These are phyloP conservation scores for Aspergillus texensis DNA, from an alignment of 2,329 filamentous ascomycete species.

Conservation along the genomic window DNA sequence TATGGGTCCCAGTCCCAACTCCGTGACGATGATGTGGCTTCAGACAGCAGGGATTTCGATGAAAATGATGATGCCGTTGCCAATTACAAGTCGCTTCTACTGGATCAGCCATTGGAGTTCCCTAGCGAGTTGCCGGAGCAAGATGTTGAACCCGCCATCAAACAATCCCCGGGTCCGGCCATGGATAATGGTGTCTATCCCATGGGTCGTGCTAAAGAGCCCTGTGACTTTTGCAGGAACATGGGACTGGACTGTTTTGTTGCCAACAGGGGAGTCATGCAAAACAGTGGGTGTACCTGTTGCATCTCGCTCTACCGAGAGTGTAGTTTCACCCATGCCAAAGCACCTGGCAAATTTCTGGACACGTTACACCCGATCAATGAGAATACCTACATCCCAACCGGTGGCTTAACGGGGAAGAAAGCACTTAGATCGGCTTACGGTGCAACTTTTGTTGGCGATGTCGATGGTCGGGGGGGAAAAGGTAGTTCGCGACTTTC, in stretches of 20 bases:
- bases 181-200: constrained; percentile 40
- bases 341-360: constrained; percentile 44
- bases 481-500: constrained; percentile 79
- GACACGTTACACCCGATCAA: constrained; percentile 48
- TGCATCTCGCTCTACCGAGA: constrained; percentile 51
- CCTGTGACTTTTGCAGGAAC: constrained; percentile 49
- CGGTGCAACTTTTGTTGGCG: constrained; percentile 36
- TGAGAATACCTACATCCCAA: constrained; percentile 45
- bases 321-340: constrained; percentile 50
- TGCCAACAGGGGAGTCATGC: constrained; percentile 47
- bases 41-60: constrained; percentile 40
- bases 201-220: constrained; percentile 48
- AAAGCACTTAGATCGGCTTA: constrained; percentile 46
- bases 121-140: constrained; percentile 32
- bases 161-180: constrained; percentile 23
- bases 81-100: constrained; percentile 45
- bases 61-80: constrained; percentile 41
- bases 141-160: constrained; percentile 23
- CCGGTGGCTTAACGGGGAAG: constrained; percentile 42
- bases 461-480: constrained; percentile 46
- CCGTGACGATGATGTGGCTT: constrained; percentile 44
- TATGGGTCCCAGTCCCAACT: constrained; percentile 38
- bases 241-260: constrained; percentile 53
- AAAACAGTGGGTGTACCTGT: constrained; percentile 48
- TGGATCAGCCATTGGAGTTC: constrained; percentile 45